Base-by-base conservation (phyloP, 2,329 filamentous ascomycete species). In the Onygenales sp. region DNA sequence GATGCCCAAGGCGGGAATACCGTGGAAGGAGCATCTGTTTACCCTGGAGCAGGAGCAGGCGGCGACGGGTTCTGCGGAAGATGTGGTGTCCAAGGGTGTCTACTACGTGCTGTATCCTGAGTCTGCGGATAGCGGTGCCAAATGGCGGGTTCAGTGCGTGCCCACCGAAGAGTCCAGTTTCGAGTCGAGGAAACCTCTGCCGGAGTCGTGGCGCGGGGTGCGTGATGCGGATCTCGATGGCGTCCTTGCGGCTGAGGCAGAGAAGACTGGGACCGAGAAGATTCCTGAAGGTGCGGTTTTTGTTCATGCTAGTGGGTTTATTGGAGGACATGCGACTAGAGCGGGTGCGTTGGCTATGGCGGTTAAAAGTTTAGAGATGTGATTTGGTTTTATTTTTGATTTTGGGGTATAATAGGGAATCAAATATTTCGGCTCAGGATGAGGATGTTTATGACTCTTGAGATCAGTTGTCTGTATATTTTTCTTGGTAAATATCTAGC, bases 21-120 rank as follows among this genome's bases (percentile, higher is more conserved):
- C 92, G 2, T 97, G 93, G 93, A 93, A 95, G 69, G 92, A 97
- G 65, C 93, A 98, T 70, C 79, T 98, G 14, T 97, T 95, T 74
- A 83, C 80, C 14, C 80, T 97, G 32, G 93, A 98, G 73, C 78
- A 78, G 61, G 78, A 84, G 64, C 63, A 56, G 10, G n/a, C 33
- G 13, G 32, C 55, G 11, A 53, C 47, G 17, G 47, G 13, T 31
- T 21, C 41, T 17, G 33, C 50, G 3, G 48, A 33, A 5, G 44
- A 52, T 27, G 70, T 74, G 49, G 69, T 66, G 7, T 69, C 69
- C 53, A 65, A 61, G 63, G 80, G 82, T 61, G 84, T 92, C 3
- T 77, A 91, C 50, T 97, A 96, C 66, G 91, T 95, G 11, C 76
- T 97, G 31, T 97, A 97, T 72, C 87, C 90, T 0, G 92, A 98